Conservation (phyloP, 2,329 filamentous ascomycete genomes). For the Colletotrichum shisoi region DNA sequence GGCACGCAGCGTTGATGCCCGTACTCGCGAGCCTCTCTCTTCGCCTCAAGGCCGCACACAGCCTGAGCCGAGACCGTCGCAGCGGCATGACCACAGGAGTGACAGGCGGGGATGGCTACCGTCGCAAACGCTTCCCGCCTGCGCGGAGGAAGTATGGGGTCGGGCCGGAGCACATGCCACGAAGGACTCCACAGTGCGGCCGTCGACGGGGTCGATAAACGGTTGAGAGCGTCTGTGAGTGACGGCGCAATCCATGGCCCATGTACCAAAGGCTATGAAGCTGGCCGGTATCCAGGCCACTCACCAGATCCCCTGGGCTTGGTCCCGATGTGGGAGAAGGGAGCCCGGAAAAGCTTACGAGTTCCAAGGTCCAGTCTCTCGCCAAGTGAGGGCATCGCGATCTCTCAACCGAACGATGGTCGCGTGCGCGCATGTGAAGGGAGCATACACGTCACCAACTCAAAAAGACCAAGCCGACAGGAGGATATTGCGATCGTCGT, state of each 20-base stretch:
- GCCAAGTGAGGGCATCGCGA: slow-evolving; percentile 3
- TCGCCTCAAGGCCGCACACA: background rate
- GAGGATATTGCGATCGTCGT: slow-evolving; percentile 29
- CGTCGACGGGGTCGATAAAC: slow-evolving; percentile 13
- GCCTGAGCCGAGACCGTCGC: background rate
- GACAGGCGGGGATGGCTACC: slow-evolving; percentile 1
- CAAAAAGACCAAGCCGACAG: slow-evolving; percentile 23
- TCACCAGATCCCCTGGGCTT: slow-evolving; percentile 4
- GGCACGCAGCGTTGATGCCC: background rate
- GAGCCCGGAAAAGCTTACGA: slow-evolving; percentile 1
- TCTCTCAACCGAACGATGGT: slow-evolving; percentile 18
- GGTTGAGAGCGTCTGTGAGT: slow-evolving; percentile 2
- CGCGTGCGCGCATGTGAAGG: slow-evolving; percentile 33
- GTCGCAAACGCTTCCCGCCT: slow-evolving; percentile 5
- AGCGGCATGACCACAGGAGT: background rate
- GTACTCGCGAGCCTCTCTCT: background rate
- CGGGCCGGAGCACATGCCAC: slow-evolving; percentile 4
- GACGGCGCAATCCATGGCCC: background rate
- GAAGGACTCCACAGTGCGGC: slow-evolving; percentile 9
- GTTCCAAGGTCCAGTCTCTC: slow-evolving; percentile 1
- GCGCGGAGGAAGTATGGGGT: background rate
- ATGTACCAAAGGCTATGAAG: slow-evolving; percentile 4
- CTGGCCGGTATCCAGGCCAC: background rate
- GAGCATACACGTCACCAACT: slow-evolving; percentile 29
- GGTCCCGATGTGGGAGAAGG: background rate